Base-by-base conservation (phyloP, 2,329 filamentous ascomycete genomes). In the Raffaelea albimanens region DNA sequence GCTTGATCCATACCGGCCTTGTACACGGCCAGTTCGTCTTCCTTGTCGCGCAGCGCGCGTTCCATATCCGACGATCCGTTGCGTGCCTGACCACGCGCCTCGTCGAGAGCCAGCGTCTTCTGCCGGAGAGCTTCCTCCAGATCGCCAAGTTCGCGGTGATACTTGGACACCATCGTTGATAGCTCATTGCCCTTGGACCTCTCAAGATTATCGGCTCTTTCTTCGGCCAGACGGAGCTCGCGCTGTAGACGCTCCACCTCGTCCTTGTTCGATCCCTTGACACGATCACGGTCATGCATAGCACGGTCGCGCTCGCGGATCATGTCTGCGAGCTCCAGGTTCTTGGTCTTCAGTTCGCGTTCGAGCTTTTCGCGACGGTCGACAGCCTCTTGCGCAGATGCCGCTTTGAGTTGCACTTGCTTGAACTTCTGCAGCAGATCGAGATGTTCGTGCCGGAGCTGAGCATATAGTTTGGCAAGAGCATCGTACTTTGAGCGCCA, bases 321-420 rank as follows among this genome's bases (percentile, higher is more conserved):
- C 93, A 98, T 97, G 63, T 97, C 89, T 29, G 93, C 93, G 52
- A 98, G 70, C 65, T 98, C 93, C n/a, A 98, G 72, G 62, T 98
- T 98, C 78, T 98, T 98, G 25, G 91, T 96, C 78, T 98, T 98
- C 63, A 98, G 85, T 68, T 98, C 93, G 31, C 91, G 85, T 69
- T 97, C 89, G 45, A 98, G 76, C 71, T 94, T 95, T 70, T 98
- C 93, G 9, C 91, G 83, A 57, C 80, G 83, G 49, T 97, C 93
- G 53, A 97, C 95, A 2, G 93, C 93, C 68, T 98, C 93, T 62
- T 97, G 91, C 0, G 93, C 93, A 5, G 90, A 97, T 16, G 91
- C 89, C 2, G 93, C 93, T 73, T 97, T 98, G 53, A 97, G 76
- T 64, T 97, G 94, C 34, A 96, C 87, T 7, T 83, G 76, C 75